phyloP scores from a whole-genome alignment of 139 green algal species.

The Pseudopediastrum boryanum region DNA sequence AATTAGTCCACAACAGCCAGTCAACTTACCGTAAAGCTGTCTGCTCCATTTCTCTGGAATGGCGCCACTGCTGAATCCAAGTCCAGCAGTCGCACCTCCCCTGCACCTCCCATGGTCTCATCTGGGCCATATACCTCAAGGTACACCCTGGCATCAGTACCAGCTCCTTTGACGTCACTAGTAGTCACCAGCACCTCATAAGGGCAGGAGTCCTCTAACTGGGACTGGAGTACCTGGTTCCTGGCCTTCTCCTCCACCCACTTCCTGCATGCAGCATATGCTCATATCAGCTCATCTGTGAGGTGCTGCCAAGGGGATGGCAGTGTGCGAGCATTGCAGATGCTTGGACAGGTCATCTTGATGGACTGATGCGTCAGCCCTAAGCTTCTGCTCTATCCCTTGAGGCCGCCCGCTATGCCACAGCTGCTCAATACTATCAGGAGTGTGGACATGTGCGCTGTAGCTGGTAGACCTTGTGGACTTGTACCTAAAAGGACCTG shows the following conservation, averaged over 20 bases:
- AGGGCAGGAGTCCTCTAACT: conserved; percentile 28
- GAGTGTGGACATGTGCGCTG: too few relatives aligned
- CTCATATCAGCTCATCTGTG: too few relatives aligned
- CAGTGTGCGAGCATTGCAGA: too few relatives aligned
- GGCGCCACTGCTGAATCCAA: conserved; percentile 34
- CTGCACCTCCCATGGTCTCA: conserved; percentile 3
- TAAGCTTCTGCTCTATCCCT: too few relatives aligned
- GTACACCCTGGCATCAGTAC: conserved; percentile 63
- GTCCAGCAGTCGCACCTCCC: conserved; percentile 51
- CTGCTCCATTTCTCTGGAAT: conserved; percentile 38
- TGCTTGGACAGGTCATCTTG: too few relatives aligned
- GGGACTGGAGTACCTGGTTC: conserved; percentile 53
- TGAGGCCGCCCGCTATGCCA: too few relatives aligned
- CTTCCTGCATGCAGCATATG: conserved; percentile 43
- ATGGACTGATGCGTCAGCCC: too few relatives aligned
- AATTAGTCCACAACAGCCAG: background rate
- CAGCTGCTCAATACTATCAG: too few relatives aligned
- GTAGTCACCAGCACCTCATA: conserved; percentile 75
- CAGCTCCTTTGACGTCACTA: conserved; percentile 58
- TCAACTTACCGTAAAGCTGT: conserved; percentile 49
- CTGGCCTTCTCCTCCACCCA: conserved; percentile 62
- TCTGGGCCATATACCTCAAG: conserved; percentile 63
- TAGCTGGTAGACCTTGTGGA: too few relatives aligned
- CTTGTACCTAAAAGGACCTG: too few relatives aligned
- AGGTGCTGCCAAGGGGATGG: too few relatives aligned